Conservation (phyloP, 1,139 yeast genomes). For the Entelexis sorbosivorans region DNA sequence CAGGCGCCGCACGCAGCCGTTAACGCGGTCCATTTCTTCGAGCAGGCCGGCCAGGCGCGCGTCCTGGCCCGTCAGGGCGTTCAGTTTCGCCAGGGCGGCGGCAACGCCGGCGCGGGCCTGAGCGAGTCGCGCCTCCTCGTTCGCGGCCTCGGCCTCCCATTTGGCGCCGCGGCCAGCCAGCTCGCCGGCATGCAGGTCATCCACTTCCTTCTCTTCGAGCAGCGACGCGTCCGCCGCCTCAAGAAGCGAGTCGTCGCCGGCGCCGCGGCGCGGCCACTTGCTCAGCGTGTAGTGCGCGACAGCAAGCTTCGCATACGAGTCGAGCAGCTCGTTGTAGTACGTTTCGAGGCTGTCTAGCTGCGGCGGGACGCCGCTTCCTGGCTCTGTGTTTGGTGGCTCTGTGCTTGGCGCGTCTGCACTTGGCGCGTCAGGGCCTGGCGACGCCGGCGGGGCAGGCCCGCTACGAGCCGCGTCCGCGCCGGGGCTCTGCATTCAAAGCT, state of each 20-base stretch:
- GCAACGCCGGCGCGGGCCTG: not conserved
- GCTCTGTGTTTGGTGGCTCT: no score
- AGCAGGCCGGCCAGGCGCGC: not conserved
- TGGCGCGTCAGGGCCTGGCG: no score
- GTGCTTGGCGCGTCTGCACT: no score
- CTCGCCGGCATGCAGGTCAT: not conserved
- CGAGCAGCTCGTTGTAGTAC: not conserved
- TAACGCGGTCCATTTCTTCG: not conserved
- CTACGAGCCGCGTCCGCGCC: no score
- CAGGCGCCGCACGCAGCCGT: not conserved
- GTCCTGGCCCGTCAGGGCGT: not conserved
- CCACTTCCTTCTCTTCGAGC: slow-evolving; percentile 1
- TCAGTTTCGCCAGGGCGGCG: not conserved
- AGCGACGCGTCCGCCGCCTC: slow-evolving; percentile 1
- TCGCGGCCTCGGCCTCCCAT: not conserved
- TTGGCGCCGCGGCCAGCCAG: not conserved
- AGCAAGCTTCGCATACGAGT: not conserved
- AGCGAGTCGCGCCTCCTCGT: not conserved
- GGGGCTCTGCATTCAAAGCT: no score
- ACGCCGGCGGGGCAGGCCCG: no score
- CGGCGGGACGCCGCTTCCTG: not conserved
- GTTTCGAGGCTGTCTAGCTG: not conserved
- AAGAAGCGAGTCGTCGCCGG: not conserved
- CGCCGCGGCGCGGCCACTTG: not conserved
- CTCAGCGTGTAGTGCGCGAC: not conserved